Evolutionary conservation across 2,329 filamentous ascomycete genomes (phyloP).

Genomic region (Xylariaceae sp.): DNA sequence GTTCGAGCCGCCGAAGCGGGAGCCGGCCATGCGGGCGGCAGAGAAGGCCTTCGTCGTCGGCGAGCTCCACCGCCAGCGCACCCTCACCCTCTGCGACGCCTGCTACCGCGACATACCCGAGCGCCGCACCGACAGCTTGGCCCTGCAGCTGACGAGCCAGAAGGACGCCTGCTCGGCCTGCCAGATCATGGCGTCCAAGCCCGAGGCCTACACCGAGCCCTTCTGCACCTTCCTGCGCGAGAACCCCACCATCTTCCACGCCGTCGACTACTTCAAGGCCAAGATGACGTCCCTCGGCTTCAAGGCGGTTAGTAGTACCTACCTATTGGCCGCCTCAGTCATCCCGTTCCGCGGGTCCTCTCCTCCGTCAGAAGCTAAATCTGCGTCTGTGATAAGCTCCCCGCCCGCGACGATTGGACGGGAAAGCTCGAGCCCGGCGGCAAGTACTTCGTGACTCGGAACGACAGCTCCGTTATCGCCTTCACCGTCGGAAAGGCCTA

Average conservation of each 20-base stretch:
- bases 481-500: slow-evolving; percentile 79
- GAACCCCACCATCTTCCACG: slow-evolving; percentile 91
- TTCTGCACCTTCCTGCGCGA: slow-evolving; percentile 82
- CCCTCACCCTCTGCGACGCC: slow-evolving; percentile 16
- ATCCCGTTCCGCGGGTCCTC: too few species aligned
- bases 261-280: slow-evolving; percentile 69
- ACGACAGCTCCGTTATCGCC: slow-evolving; percentile 77
- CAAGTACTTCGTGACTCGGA: slow-evolving; percentile 83
- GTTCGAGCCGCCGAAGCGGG: slow-evolving; percentile 9
- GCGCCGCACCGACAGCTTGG: slow-evolving; percentile 20
- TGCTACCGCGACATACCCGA: slow-evolving; percentile 20
- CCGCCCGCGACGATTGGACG: slow-evolving; percentile 71
- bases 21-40: slow-evolving; percentile 13
- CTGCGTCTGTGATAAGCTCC: too few species aligned
- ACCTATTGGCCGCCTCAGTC: too few species aligned
- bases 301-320: slow-evolving; percentile 46
- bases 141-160: slow-evolving; percentile 11
- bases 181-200: slow-evolving; percentile 25
- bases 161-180: slow-evolving; percentile 15
- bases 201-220: slow-evolving; percentile 68
- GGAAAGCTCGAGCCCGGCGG: slow-evolving; percentile 66
- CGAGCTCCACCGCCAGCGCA: slow-evolving; percentile 10
- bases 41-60: slow-evolving; percentile 21
- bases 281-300: slow-evolving; percentile 69
- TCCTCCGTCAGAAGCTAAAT: too few species aligned